Percentiles rank a stretch among this genome's conserved stretches.
phyloP scores from a whole-genome alignment of 2,329 filamentous ascomycete genomes.

The Paraphoma chrysanthemicola region DNA sequence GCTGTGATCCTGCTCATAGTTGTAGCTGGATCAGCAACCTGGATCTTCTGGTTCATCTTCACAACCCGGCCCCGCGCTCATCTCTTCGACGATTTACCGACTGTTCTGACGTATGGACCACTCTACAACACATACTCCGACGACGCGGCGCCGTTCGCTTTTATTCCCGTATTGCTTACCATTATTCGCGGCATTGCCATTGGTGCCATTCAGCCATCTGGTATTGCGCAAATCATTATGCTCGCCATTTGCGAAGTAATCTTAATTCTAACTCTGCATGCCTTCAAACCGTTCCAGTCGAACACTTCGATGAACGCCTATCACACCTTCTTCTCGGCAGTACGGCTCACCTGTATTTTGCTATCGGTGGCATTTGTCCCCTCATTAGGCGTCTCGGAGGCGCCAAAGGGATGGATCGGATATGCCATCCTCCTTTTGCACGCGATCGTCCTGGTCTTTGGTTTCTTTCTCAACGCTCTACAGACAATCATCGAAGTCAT shows the following conservation, averaged over 20 bases:
- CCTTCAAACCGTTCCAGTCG: slow-evolving; percentile 87
- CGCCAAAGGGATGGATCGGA: slow-evolving; percentile 90
- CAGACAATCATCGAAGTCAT: slow-evolving; percentile 90
- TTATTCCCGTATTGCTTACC: slow-evolving; percentile 84
- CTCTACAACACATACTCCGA: slow-evolving; percentile 98
- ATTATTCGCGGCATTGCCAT: slow-evolving; percentile 88
- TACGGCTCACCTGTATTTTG: slow-evolving; percentile 73
- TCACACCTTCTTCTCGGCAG: slow-evolving; percentile 80
- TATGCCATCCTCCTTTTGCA: slow-evolving; percentile 90
- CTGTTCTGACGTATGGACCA: slow-evolving; percentile 86
- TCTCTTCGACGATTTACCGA: slow-evolving; percentile 91
- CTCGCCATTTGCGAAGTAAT: slow-evolving; percentile 95
- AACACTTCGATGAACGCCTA: slow-evolving; percentile 98
- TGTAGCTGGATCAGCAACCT: slow-evolving; percentile 75
- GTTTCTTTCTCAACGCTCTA: slow-evolving; percentile 90
- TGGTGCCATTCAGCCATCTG: slow-evolving; percentile 89
- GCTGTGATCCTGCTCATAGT: slow-evolving; percentile 77
- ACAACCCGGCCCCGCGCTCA: slow-evolving; percentile 82
- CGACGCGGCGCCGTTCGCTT: slow-evolving; percentile 86
- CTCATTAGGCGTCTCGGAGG: slow-evolving; percentile 77
- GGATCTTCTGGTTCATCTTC: slow-evolving; percentile 82
- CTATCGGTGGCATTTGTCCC: slow-evolving; percentile 75
- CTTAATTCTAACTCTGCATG: slow-evolving; percentile 82
- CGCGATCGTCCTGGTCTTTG: slow-evolving; percentile 82
- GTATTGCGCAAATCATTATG: slow-evolving; percentile 90